A percentile compares a stretch with the other conserved stretches of the same genome.
Conservation (phyloP, 176 grass and related monocot species). For the Melocanna baccifera region DNA sequence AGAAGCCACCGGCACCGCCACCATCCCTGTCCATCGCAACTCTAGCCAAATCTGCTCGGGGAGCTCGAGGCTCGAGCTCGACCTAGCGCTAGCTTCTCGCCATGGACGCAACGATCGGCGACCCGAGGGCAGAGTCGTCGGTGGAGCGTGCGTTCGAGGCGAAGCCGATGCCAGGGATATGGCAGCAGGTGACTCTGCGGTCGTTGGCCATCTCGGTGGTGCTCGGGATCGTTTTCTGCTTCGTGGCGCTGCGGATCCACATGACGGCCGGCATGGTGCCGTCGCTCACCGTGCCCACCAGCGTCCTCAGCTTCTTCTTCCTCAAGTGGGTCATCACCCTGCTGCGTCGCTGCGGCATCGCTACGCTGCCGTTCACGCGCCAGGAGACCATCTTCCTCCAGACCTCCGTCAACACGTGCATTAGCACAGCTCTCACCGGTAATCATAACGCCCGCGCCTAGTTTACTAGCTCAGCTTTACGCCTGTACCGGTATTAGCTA, state of each 20-base stretch:
- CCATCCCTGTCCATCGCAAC: not conserved
- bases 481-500: too few species aligned
- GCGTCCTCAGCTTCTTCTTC: conserved; percentile 54
- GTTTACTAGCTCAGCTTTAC: too few species aligned
- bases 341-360: conserved; percentile 19
- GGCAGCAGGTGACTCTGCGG: conserved; percentile 43
- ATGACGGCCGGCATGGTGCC: conserved; percentile 56
- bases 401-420: conserved; percentile 37
- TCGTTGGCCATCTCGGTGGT: conserved; percentile 38
- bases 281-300: conserved; percentile 46
- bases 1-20: not conserved
- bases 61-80: not conserved
- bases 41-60: not conserved
- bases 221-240: conserved; percentile 34
- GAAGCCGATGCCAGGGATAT: conserved; percentile 20
- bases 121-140: conserved; percentile 4
- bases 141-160: conserved; percentile 58
- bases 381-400: conserved; percentile 59
- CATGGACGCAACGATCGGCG: conserved; percentile 48
- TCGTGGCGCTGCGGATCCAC: conserved; percentile 52
- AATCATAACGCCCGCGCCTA: not conserved
- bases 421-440: conserved; percentile 39
- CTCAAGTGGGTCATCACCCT: conserved; percentile 28
- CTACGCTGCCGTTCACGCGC: conserved; percentile 39
- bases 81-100: not conserved